Evolutionary conservation across 306 rosid genomes (phyloP), one percentile per base, ranked within the genome.

Genomic region (Neltuma alba): DNA sequence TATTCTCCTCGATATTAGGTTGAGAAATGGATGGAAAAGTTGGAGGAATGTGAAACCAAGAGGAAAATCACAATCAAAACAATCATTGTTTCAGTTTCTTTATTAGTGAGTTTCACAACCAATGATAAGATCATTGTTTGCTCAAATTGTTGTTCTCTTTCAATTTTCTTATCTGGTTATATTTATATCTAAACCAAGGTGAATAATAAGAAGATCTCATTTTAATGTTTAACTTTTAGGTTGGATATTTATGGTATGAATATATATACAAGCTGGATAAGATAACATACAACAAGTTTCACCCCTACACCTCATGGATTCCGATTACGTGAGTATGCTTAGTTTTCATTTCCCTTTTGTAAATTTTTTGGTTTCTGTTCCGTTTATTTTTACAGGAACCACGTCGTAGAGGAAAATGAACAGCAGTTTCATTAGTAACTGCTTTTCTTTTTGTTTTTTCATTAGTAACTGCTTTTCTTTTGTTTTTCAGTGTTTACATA

Each of bases 231-330:
- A 69, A 62, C 76, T 79, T 75, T 52, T 82, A 95, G 99, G 98
- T 86, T 82, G 99, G 99, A 77, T 95, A 92, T 85, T n/a, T 92
- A 74, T 94, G 99, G 99, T 94, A 84, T 63, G 98, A 92, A 83
- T 90, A 62, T 84, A 92, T 95, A 64, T 91, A 91, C 92, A 95
- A 91, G 92, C 87, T 95, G 85, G 99, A 95, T 90, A 95, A 91
- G 86, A 93, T 92, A 73, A 20, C 97, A 20, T 94, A 95, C 83
- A 95, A 95, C 86, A 95, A 91, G 75, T 79, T 85, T 38, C 99
- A 95, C 85, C 99, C 99, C n/a, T 95, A 92, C 89, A 95, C 99
- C 40, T 95, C 99, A 50, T 95, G 99, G 99, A 95, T 95, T 84
- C 99, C 97, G n/a, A 95, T 95, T 77, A 95, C 97, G 98, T 94